phyloP scores from a whole-genome alignment of 352 stramenopile species.

The Phytopythium sindhum region DNA sequence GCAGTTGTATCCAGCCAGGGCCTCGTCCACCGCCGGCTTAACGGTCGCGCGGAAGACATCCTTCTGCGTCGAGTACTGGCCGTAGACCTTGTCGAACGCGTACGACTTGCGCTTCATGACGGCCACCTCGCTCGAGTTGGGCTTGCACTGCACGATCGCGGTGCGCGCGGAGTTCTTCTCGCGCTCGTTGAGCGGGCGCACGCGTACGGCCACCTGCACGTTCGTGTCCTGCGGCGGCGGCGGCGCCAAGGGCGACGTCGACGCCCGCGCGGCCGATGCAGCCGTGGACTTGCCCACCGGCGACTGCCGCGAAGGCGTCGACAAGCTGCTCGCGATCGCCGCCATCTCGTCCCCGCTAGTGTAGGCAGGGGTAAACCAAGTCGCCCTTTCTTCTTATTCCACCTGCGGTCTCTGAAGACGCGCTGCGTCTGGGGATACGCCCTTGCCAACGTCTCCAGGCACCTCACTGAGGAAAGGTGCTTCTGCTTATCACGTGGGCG shows the following conservation, averaged over 20 bases:
- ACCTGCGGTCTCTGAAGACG: neutral
- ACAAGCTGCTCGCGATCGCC: neutral
- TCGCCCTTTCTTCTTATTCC: conserved; percentile 5
- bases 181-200: conserved; percentile 84
- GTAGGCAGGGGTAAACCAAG: neutral
- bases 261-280: conserved; percentile 5
- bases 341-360: conserved; percentile 1
- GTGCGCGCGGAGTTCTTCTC: conserved; percentile 79
- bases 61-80: conserved; percentile 95
- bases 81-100: conserved; percentile 91
- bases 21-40: conserved; percentile 94
- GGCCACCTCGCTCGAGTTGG: conserved; percentile 80
- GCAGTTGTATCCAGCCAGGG: conserved; percentile 94
- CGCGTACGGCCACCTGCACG: conserved; percentile 90
- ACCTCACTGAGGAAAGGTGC: too few relatives aligned
- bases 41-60: conserved; percentile 95
- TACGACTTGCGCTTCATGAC: conserved; percentile 90
- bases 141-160: conserved; percentile 84
- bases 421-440: too few relatives aligned
- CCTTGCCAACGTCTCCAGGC: too few relatives aligned
- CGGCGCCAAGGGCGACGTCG: conserved; percentile 7
- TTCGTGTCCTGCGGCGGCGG: conserved; percentile 44
- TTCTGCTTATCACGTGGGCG: too few relatives aligned
- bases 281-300: conserved; percentile 2
- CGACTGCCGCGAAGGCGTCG: conserved; percentile 5